Evolutionary conservation across 176 grass and related monocot genomes (phyloP), one percentile per base, ranked within the genome.

Genomic region (Hyparrhenia diplandra): DNA sequence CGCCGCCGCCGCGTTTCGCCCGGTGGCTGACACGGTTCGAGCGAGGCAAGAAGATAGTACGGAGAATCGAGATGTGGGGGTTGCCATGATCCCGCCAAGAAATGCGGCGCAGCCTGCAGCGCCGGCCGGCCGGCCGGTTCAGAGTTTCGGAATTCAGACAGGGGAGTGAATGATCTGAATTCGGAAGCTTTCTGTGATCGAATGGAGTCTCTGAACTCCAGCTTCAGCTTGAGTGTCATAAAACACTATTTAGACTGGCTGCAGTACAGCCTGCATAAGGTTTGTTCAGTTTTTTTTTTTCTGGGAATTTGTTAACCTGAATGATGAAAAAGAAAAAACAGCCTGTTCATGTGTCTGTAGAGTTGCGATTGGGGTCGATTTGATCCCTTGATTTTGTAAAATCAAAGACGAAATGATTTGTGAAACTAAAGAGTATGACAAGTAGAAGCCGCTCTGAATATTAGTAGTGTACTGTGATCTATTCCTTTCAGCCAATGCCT

Each of bases 1-100:
- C 86, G 6, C 40, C 11, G 73, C 66, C 10, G 80, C 36, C 86
- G 87, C 43, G 82, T 85, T 16, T 35, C 17, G 18, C 87, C 87
- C 10, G 2, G 64, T 85, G 71, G 82, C 28, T 89, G 82, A 89
- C 55, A 37, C 20, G 0, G 20, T 34, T 30, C 28, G 5, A 1
- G 46, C 2, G 2, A 35, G 47, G 31, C 52, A 9, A 62, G 46
- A 9, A 62, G 46, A 88, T 16, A 34, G 1, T 18, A 31, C 10
- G 57, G 28, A 73, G 40, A 32, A 63, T 75, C 46, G 46, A 60
- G 68, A 61, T 29, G 39, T 74, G 68, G 69, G 78, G 35, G 58
- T 10, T 10, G 2, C 10, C 63, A 25, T 14, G 0, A 45, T n/a
- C n/a, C 39, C 51, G 51, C 18, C 13, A 54, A 54, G 63, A 21